Conservation (phyloP, 139 green algal species). For the Astrephomene gubernaculifera region DNA sequence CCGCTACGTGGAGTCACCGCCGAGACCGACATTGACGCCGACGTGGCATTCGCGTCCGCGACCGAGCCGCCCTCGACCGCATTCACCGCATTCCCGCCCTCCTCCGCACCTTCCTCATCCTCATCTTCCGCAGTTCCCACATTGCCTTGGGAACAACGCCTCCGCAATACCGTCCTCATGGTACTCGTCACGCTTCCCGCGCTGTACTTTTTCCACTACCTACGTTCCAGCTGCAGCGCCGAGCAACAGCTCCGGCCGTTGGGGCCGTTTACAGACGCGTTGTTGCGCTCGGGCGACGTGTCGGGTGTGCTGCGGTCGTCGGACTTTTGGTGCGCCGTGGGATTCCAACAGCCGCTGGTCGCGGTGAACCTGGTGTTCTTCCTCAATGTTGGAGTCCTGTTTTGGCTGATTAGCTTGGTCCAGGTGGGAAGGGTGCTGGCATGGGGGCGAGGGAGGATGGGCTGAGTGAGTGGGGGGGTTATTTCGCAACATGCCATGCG, state of each 20-base stretch:
- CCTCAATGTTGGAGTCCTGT: conserved; percentile 59
- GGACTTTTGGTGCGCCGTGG: conserved; percentile 44
- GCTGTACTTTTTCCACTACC: conserved; percentile 10
- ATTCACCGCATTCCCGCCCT: too few relatives aligned
- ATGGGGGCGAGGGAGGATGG: neutral
- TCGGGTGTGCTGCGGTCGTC: neutral
- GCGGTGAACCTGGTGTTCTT: conserved; percentile 60
- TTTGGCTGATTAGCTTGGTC: conserved; percentile 67
- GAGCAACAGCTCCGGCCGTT: conserved; percentile 1
- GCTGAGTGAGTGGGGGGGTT: neutral
- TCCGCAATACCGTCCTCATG: conserved; percentile 19
- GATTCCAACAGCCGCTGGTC: conserved; percentile 49
- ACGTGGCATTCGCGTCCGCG: neutral
- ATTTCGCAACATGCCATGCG: too few relatives aligned
- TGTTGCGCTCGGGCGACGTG: neutral
- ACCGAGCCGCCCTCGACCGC: neutral
- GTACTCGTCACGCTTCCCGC: conserved; percentile 3
- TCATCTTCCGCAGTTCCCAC: too few relatives aligned
- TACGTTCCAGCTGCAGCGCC: conserved; percentile 14
- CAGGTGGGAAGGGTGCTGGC: conserved; percentile 46
- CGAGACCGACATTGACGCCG: neutral
- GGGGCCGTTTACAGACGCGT: too few relatives aligned
- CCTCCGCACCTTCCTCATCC: neutral
- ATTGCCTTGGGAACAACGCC: neutral
- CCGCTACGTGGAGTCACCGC: too few relatives aligned